Base-by-base conservation (phyloP, 2,329 filamentous ascomycete species). In the Fusarium phyllophilum region DNA sequence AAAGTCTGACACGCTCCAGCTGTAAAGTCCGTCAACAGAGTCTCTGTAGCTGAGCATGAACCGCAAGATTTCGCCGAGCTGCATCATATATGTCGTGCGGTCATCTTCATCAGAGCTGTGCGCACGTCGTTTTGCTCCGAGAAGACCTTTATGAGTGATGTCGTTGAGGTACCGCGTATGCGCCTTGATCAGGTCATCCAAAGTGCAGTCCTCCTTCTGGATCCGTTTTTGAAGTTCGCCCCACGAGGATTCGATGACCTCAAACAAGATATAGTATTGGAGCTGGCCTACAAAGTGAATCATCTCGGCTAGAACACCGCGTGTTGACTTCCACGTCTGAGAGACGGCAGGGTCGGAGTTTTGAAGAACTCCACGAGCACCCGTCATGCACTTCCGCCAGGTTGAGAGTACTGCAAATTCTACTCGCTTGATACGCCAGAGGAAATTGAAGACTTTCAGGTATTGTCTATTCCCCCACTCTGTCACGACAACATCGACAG, bases 211-310 rank as follows among this genome's bases (percentile, higher is more conserved):
- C 20, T 96, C 94, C 80, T 93, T 94, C 62, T 89, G 90, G 70
- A 98, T 92, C 38, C 93, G 92, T 34, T 90, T 89, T 82, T 98
- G 94, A 6, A 99, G 88, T 79, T 96, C 93, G 70, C 94, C 93
- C 97, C 96, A 99, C 55, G 94, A 96, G 41, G 94, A 93, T 82
- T 99, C 96, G 77, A 99, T 98, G 76, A 99, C 96, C 82, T 99
- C 96, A 79, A 98, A 99, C 15, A 99, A 88, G 76, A 99, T 98
- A 82, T 99, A 99, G 85, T 98, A 98, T 82, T 99, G 96, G 20
- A 99, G 88, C 83, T 99, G 96, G 73, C 94, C 94, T 79, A 98
- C 92, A 79, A 99, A 98, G 82, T 99, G 97, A 22, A 98, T 94
- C 96, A 99, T 99, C 83, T 99, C 97, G 18, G 96, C 95, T 42